These are phyloP conservation scores for Leishmania braziliensis DNA, from an alignment of 208 protist species.

Conservation along the genomic window DNA sequence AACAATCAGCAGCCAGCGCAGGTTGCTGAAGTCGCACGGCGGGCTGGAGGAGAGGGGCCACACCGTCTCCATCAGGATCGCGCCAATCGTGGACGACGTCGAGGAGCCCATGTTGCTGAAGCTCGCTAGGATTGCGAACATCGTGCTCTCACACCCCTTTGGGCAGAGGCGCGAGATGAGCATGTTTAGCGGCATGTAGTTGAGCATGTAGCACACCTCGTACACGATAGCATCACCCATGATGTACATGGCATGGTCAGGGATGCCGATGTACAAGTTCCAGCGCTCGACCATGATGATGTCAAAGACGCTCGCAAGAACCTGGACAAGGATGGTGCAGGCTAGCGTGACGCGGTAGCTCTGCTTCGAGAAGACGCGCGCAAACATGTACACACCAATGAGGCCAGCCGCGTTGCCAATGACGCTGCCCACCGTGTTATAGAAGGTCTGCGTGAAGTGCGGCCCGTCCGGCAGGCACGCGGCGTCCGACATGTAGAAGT, in stretches of 20 bases:
- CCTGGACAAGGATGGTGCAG: conserved; percentile 46
- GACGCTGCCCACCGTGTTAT: conserved; percentile 40
- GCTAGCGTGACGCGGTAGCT: conserved; percentile 52
- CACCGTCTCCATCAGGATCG: conserved; percentile 51
- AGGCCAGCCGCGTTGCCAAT: conserved; percentile 42
- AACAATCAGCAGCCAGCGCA: conserved; percentile 50
- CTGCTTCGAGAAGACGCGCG: conserved; percentile 36
- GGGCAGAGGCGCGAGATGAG: conserved; percentile 80
- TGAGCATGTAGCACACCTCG: conserved; percentile 57
- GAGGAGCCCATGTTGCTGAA: conserved; percentile 67
- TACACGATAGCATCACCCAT: conserved; percentile 47
- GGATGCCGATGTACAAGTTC: conserved; percentile 46
- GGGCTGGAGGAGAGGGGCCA: conserved; percentile 38
- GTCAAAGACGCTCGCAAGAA: conserved; percentile 58
- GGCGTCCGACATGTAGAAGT: conserved; percentile 47
- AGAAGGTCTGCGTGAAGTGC: conserved; percentile 23
- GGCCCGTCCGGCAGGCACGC: conserved; percentile 47
- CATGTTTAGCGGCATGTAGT: conserved; percentile 74
- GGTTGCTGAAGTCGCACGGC: conserved; percentile 69
- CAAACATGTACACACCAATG: conserved; percentile 51
- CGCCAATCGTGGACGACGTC: conserved; percentile 45
- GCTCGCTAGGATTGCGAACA: conserved; percentile 60
- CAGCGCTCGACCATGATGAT: conserved; percentile 73
- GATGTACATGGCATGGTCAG: conserved; percentile 38
- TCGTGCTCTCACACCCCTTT: conserved; percentile 21